Percentiles rank a stretch among this genome's conserved stretches.
These are phyloP conservation scores for Hsuehochloa calcarea DNA, from an alignment of 176 grass and related monocot species.

Conservation along the genomic window DNA sequence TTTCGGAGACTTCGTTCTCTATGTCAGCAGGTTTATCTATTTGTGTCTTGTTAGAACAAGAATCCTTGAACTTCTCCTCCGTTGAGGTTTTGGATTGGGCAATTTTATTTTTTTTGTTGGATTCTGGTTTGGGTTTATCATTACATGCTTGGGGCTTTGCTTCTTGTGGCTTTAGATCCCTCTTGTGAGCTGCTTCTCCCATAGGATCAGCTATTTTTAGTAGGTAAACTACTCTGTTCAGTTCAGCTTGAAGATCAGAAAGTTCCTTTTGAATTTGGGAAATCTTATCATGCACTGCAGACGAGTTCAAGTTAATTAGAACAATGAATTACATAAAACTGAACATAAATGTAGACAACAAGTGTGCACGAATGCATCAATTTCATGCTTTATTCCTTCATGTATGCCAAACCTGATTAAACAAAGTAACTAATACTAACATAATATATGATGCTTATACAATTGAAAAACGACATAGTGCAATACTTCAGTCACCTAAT, in stretches of 20 bases:
- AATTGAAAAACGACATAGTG: not conserved
- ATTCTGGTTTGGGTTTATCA: conserved; percentile 32
- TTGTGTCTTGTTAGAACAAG: conserved; percentile 31
- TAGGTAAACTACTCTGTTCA: conserved; percentile 79
- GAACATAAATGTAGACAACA: conserved; percentile 6
- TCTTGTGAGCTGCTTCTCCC: conserved; percentile 79
- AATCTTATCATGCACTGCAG: conserved; percentile 75
- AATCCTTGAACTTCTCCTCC: conserved; percentile 34
- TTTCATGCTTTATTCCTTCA: not conserved
- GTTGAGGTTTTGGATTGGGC: conserved; percentile 1
- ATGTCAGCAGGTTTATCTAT: conserved; percentile 19
- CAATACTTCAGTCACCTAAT: not conserved
- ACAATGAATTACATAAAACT: conserved; percentile 4
- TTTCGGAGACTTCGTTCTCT: conserved; percentile 25
- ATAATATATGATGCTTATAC: not conserved
- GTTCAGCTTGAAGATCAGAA: conserved; percentile 64
- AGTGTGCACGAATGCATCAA: conserved; percentile 5
- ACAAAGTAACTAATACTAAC: not conserved
- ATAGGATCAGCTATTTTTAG: conserved; percentile 94
- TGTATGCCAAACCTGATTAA: not conserved
- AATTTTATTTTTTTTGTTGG: conserved; percentile 40
- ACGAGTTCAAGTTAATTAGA: conserved; percentile 25
- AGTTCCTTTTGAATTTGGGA: conserved; percentile 68
- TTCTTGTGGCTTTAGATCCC: conserved; percentile 55
- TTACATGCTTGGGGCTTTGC: conserved; percentile 21